Evolutionary conservation across 2,329 filamentous ascomycete genomes (phyloP).

Genomic region (Alternaria angustiovoidea): DNA sequence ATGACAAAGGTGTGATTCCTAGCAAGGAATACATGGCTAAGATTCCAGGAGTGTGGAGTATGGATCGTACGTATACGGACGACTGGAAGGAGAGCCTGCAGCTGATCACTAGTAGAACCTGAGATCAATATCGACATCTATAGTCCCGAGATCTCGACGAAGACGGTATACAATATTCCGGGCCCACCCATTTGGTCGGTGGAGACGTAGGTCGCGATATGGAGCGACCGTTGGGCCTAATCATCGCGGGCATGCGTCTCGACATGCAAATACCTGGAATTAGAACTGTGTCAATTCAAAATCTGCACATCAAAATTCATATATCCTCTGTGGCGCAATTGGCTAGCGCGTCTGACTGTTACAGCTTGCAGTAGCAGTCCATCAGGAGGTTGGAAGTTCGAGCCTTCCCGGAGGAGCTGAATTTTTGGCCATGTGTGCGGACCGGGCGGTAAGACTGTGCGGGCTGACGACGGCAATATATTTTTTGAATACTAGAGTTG

Average conservation of each 20-base stretch:
- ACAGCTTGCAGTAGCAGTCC: constrained; percentile 33
- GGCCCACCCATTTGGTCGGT: constrained; percentile 25
- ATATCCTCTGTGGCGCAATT: constrained; percentile 57
- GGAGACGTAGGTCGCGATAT: not conserved
- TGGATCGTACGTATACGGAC: constrained; percentile 35
- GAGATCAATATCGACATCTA: constrained; percentile 45
- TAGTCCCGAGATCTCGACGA: constrained; percentile 24
- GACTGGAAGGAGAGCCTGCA: not conserved
- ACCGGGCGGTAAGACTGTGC: not conserved
- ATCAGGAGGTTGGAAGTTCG: constrained; percentile 47
- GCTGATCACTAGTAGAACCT: constrained; percentile 31
- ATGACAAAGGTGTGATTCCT: constrained; percentile 16
- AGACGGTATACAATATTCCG: constrained; percentile 32
- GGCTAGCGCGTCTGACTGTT: constrained; percentile 71
- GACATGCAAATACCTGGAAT: not conserved
- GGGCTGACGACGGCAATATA: not conserved
- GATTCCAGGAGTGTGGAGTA: constrained; percentile 43
- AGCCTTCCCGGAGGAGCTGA: constrained; percentile 43
- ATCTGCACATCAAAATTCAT: not conserved
- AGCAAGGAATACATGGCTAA: constrained; percentile 32
- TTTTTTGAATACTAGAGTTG: constrained; percentile 3
- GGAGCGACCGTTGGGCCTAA: not conserved
- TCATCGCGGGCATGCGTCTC: not conserved
- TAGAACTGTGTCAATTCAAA: not conserved
- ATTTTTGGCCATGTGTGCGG: not conserved